These are phyloP conservation scores for Verticillium klebahnii DNA, from an alignment of 2,329 filamentous ascomycete genomes.

Conservation along the genomic window DNA sequence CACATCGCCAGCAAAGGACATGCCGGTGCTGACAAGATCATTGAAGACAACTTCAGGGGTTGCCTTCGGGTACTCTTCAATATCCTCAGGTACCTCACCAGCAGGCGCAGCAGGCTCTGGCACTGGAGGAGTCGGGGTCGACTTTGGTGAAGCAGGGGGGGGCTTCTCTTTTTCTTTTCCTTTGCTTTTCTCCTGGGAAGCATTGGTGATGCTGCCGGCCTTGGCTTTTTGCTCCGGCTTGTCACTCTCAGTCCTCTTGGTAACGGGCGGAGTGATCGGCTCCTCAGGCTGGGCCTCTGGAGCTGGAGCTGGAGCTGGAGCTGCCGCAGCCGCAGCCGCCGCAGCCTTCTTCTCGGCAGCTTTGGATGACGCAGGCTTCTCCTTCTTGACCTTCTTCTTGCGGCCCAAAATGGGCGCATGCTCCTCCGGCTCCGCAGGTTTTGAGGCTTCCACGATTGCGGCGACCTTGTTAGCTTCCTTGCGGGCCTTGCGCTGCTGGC, in stretches of 20 bases:
- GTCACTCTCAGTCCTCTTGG: conserved; percentile 14
- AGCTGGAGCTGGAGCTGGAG: too few relatives aligned
- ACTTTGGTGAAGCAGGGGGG: not conserved
- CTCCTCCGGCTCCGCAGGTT: conserved; percentile 50
- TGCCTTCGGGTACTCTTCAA: conserved; percentile 10
- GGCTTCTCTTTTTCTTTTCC: conserved; percentile 7
- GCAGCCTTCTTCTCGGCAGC: conserved; percentile 8
- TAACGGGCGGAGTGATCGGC: conserved; percentile 3
- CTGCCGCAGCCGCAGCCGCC: not conserved
- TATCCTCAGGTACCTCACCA: conserved; percentile 7
- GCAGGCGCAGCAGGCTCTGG: not conserved
- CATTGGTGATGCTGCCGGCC: conserved; percentile 18
- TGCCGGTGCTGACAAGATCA: conserved; percentile 4
- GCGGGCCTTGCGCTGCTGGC: conserved; percentile 71
- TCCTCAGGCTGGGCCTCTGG: conserved; percentile 3
- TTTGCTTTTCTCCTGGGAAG: conserved; percentile 16
- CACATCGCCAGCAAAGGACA: conserved; percentile 18
- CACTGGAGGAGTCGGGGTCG: not conserved
- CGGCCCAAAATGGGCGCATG: conserved; percentile 71
- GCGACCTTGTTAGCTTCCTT: conserved; percentile 60
- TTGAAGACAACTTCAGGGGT: conserved; percentile 11
- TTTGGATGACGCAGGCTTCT: conserved; percentile 37
- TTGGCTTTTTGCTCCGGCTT: conserved; percentile 7
- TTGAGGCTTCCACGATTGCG: conserved; percentile 44
- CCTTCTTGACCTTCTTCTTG: conserved; percentile 84